Percentiles rank a stretch among this genome's conserved stretches.
phyloP scores from a whole-genome alignment of 345 rosid genomes.

The Mangifera indica region DNA sequence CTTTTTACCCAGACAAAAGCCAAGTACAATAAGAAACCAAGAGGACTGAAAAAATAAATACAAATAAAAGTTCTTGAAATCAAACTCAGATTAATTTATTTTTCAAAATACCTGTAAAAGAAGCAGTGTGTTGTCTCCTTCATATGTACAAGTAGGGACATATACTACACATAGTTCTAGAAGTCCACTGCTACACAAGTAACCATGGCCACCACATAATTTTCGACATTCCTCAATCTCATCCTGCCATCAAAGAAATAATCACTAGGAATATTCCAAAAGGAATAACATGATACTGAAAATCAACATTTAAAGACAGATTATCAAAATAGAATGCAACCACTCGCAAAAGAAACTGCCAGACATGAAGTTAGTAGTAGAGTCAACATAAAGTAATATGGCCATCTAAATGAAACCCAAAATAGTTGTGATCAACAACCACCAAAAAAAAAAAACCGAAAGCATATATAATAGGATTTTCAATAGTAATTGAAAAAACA shows the following conservation, averaged over 20 bases:
- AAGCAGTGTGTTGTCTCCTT: slow-evolving; percentile 94
- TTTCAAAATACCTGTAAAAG: slow-evolving; percentile 66
- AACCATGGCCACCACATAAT: slow-evolving; percentile 99
- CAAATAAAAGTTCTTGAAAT: neutral
- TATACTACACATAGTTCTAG: slow-evolving; percentile 95
- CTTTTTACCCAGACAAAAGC: neutral
- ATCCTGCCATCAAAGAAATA: slow-evolving; percentile 53
- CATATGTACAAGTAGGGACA: slow-evolving; percentile 94
- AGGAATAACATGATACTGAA: neutral
- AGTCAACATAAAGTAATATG: neutral
- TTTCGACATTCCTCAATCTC: slow-evolving; percentile 97
- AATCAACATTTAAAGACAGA: neutral
- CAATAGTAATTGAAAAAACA: neutral
- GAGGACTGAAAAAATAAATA: neutral
- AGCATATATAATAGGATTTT: neutral
- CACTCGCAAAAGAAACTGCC: neutral
- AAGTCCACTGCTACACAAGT: slow-evolving; percentile 90
- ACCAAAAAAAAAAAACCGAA: neutral
- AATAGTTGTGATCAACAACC: neutral
- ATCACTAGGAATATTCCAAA: neutral
- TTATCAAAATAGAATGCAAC: neutral
- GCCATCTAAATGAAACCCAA: neutral
- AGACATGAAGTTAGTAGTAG: neutral
- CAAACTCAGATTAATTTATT: neutral
- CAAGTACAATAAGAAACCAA: neutral